These are phyloP conservation scores for Castanopsis chinensis DNA, from an alignment of 306 rosid genomes.

Conservation along the genomic window DNA sequence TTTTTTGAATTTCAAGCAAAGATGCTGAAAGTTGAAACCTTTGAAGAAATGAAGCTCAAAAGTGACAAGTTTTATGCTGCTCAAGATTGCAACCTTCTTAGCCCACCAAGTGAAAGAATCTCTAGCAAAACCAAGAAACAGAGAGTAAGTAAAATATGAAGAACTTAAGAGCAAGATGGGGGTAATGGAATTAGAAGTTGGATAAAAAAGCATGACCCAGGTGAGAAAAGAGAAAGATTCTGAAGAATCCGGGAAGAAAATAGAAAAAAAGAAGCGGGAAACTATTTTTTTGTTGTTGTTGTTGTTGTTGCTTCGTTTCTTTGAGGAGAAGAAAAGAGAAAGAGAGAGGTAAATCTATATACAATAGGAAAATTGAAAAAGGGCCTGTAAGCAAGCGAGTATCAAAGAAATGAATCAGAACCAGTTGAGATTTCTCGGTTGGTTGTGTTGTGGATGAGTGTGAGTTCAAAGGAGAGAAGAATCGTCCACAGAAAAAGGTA, in stretches of 20 bases:
- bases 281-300: slow-evolving; percentile 21
- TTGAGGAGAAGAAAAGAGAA: slow-evolving; percentile 53
- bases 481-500: background rate
- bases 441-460: background rate
- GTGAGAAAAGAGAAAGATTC: slow-evolving; percentile 25
- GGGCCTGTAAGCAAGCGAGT: slow-evolving; percentile 11
- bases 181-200: slow-evolving; percentile 21
- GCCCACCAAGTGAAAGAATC: slow-evolving; percentile 1
- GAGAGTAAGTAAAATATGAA: slow-evolving; percentile 18
- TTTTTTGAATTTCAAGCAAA: background rate
- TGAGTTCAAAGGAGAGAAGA: background rate
- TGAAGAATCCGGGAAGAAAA: slow-evolving; percentile 24
- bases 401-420: slow-evolving; percentile 20
- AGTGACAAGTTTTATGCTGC: background rate
- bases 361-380: slow-evolving; percentile 14
- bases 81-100: background rate
- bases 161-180: slow-evolving; percentile 8
- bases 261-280: slow-evolving; percentile 38
- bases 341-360: slow-evolving; percentile 23
- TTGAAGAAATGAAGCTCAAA: background rate
- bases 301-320: slow-evolving; percentile 43
- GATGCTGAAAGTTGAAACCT: background rate
- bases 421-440: slow-evolving; percentile 7
- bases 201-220: slow-evolving; percentile 34
- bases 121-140: slow-evolving; percentile 2